Evolutionary conservation across 768 basidiomycete genomes (phyloP), one percentile per base, ranked within the genome.

Genomic region (Tremella yokohamensis): DNA sequence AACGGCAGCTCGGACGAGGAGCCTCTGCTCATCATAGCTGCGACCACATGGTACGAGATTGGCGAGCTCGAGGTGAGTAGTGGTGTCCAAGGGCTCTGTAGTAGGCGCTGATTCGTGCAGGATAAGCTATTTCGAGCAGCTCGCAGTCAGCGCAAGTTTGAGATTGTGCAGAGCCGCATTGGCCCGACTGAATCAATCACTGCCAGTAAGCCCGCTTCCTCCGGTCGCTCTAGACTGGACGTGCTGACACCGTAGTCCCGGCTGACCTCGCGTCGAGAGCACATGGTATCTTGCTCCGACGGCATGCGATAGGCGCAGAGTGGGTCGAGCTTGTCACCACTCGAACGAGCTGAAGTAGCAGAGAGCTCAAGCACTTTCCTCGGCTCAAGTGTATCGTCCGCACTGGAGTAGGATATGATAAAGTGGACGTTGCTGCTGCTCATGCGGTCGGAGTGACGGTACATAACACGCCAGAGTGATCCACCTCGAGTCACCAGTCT

Each of bases 401-500:
- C 6, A 45, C 42, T 8, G 42, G 42, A 18, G 42, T 45, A 15
- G 42, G 42, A 15, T 45, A 45, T 15, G 42, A 45, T 8, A 45
- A 24, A 15, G 22, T 45, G 18, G 42, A 45, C 22, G 22, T 18
- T 4, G 22, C n/a, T 4, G 42, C 42, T 6, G 18, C 22, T 8
- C 18, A 18, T 18, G 42, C 42, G 15, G 42, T 45, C 6, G 42
- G 42, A 8, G 22, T 45, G 22, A 45, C n/a, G 42, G 42, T 45
- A 15, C 22, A 18, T 15, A 45, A 45, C 42, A 45, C 22, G 25
- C 49, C 49, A 50, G 49, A 50, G 49, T 50, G 8, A 29, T 6
- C 20, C 19, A 8, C n/a, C 4, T n/a, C n/a, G 8, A 29, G 6
- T n/a, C 8, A n/a, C 16, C 8, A 50, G 16, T 3, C 18, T 50